Base-by-base conservation (phyloP, 208 protist species). In the Leishmania gerbilli region DNA sequence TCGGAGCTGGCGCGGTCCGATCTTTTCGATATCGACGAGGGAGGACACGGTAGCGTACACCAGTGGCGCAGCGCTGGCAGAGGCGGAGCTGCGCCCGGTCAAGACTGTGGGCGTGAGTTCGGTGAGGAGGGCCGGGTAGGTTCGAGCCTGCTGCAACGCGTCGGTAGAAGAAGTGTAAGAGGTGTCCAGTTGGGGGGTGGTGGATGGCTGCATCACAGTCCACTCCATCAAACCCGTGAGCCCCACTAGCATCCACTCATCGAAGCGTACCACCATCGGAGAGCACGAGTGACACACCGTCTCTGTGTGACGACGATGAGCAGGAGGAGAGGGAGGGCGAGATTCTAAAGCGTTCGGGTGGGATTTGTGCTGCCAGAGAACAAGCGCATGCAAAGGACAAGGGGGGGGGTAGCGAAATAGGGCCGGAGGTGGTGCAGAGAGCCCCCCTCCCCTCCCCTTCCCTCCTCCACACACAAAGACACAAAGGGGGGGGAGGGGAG, bases 61-160 rank as follows among this genome's bases (percentile, higher is more conserved):
- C n/a, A 82, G n/a, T 1, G 78, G 82, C 8, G 47, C 17, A 21
- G 55, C 72, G 17, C 21, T 60, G 1, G 27, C 74, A 13, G 71
- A 71, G 31, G 74, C 74, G 21, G 78, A 76, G 78, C 62, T 55
- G 47, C 74, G 77, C 55, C 82, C 78, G 1, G 82, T 82, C 37
- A 86, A 15, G 21, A 80, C 78, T 3, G 78, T 86, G 31, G 82
- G 82, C 4, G 82, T 86, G 53, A 82, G 82, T 45, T 82, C 82
- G 5, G 82, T 86, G 65, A 76, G 82, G 34, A 86, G 78, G 1
- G 64, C 64, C 17, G 45, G 64, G 37, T 86, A 86, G 77, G 17
- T 40, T 55, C 74, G 81, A 24, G 81, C 15, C 49, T 75, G 77
- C 60, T 77, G 71, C 19, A 37, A 56, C 13, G 45, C 19, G 51